Evolutionary conservation across 2,329 filamentous ascomycete species (phyloP).

Genomic region (Sporothrix curviconia): DNA sequence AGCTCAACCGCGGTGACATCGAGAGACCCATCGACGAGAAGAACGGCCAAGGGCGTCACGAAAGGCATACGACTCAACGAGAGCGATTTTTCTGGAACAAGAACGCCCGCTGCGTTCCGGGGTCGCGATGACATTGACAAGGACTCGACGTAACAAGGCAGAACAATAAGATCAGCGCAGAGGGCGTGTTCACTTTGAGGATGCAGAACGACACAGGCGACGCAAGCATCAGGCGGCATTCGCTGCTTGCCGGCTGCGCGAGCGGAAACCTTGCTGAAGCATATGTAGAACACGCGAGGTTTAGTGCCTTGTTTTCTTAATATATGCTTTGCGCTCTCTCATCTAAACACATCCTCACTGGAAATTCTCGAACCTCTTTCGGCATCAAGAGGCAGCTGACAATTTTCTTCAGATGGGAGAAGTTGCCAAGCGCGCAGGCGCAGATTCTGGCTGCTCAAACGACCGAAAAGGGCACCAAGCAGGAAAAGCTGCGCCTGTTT

Average conservation of each 20-base stretch:
- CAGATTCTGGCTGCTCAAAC: constrained; percentile 78
- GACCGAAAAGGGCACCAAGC: constrained; percentile 77
- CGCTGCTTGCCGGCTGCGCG: constrained; percentile 74
- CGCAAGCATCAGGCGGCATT: constrained; percentile 90
- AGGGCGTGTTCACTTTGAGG: constrained; percentile 87
- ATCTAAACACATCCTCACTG: too few relatives aligned
- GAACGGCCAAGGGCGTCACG: constrained; percentile 62
- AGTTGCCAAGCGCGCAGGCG: constrained; percentile 85
- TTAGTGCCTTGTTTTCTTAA: too few relatives aligned
- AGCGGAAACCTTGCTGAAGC: constrained; percentile 88
- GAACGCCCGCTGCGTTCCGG: constrained; percentile 87
- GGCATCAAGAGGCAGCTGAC: constrained; percentile 92
- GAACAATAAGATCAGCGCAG: constrained; percentile 82
- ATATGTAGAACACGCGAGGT: too few relatives aligned
- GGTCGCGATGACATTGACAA: constrained; percentile 90
- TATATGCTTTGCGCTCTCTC: too few relatives aligned
- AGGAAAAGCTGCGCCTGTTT: constrained; percentile 90
- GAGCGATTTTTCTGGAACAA: constrained; percentile 96
- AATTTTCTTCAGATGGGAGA: constrained; percentile 91
- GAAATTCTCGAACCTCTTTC: too few relatives aligned
- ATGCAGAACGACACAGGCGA: constrained; percentile 86
- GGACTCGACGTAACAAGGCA: constrained; percentile 91
- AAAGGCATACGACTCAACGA: constrained; percentile 89
- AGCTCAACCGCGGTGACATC: constrained; percentile 80
- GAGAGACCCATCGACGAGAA: constrained; percentile 74